A percentile compares a stretch with the other conserved stretches of the same genome.
phyloP scores from a whole-genome alignment of 108 stramenopile species.

The Cafeteria roenbergensis region DNA sequence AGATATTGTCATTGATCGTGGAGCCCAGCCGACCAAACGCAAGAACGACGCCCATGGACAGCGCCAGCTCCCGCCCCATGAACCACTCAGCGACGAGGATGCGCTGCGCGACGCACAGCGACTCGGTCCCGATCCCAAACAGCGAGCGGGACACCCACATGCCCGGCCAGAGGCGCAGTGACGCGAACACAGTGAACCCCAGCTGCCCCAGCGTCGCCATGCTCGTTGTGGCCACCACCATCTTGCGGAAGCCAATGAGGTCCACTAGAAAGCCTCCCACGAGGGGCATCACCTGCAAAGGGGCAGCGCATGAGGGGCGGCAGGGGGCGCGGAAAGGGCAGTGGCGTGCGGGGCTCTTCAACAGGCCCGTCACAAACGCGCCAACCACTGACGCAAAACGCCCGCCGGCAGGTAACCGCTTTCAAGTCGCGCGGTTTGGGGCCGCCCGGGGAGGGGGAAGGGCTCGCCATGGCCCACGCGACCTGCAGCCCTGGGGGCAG shows the following conservation, averaged over 20 bases:
- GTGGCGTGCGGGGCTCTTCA: no score
- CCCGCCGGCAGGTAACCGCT: no score
- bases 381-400: no score
- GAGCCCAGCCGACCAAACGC: conserved; percentile 15
- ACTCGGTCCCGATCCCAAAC: conserved; percentile 22
- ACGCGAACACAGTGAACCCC: conserved; percentile 5
- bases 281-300: no score
- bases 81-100: conserved; percentile 24
- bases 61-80: conserved; percentile 15
- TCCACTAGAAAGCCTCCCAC: conserved; percentile 26
- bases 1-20: conserved; percentile 17
- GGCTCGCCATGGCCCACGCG: no score
- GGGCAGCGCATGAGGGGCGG: no score
- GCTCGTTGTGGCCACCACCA: conserved; percentile 7
- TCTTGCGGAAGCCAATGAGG: conserved; percentile 7
- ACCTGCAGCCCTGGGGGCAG: no score
- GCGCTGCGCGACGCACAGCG: conserved; percentile 13
- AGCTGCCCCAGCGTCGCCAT: conserved; percentile 8
- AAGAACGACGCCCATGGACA: conserved; percentile 21
- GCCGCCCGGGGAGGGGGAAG: no score
- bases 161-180: background rate
- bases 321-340: no score
- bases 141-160: conserved; percentile 15
- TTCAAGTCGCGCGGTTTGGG: no score
- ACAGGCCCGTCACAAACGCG: no score